Base-by-base conservation (phyloP, 108 stramenopile genomes). In the Conticribra weissflogii region DNA sequence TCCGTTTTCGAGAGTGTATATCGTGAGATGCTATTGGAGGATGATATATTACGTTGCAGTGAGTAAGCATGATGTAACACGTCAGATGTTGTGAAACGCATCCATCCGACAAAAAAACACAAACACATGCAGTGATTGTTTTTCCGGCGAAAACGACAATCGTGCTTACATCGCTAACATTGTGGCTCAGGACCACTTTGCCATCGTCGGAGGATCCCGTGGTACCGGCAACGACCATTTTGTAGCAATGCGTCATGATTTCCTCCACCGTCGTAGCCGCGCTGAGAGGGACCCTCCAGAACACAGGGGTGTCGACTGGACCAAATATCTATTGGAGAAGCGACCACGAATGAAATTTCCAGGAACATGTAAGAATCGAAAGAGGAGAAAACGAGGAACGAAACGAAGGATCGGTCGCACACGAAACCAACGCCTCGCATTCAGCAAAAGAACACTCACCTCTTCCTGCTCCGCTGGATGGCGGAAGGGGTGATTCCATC, bases 211-310 rank as follows among this genome's bases (percentile, higher is more conserved):
- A 50, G 7, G 33, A 3, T 8, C 63, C 63, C 16, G 63, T 63
- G 3, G 62, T 54, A 12, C 67, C 55, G 12, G 71, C 71, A 9
- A 55, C 63, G 2, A 72, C 63, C 63, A 72, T 44, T n/a, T 56
- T 41, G 50, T 65, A 66, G 71, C 71, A 72, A 29, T 72, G 71
- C 31, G 53, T 54, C 28, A 65, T 55, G 27, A 72, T 63, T 30
- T 65, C 62, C 30, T 72, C 63, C 27, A 72, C 54, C 18, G 71
- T 72, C 24, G 71, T 72, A 14, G 41, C 63, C 7, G 63, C 62
- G 23, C 62, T 64, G 21, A 36, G 18, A 9, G 63, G 71, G 15
- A 72, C 54, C 2, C 56, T 62, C 71, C 71, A 72, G 16, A 72
- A 72, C 0, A 72, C 71, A n/a, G 71, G 71, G 8, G 25, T 29